A percentile compares a stretch with the other conserved stretches of the same genome.
Conservation (phyloP, 179 eudicot genomes). For the Amaranthus tricolor region DNA sequence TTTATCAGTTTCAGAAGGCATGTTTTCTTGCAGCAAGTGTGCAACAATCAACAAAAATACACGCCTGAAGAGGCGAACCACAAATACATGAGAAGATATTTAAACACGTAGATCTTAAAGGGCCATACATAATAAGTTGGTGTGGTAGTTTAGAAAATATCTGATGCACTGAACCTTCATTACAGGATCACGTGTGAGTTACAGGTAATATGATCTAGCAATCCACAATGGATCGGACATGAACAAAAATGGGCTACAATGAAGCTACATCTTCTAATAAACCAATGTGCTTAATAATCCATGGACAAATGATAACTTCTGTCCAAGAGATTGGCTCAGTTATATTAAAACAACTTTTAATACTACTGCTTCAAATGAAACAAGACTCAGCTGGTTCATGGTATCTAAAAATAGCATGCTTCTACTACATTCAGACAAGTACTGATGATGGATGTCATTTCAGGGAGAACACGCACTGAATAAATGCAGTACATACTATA, state of each 20-base stretch:
- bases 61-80: not conserved
- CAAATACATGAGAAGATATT: not conserved
- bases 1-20: slow-evolving; percentile 49
- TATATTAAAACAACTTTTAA: not conserved
- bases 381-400: not conserved
- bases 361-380: not conserved
- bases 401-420: not conserved
- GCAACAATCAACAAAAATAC: not conserved
- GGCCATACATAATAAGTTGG: not conserved
- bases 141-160: not conserved
- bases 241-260: not conserved
- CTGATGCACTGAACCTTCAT: not conserved
- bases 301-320: not conserved
- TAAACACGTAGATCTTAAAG: not conserved
- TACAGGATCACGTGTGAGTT: not conserved
- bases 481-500: not conserved
- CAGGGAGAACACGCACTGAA: not conserved
- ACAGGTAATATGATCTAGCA: not conserved
- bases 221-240: not conserved
- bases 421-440: not conserved
- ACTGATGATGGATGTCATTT: not conserved
- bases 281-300: not conserved
- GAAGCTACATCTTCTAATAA: not conserved
- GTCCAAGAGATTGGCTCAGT: not conserved
- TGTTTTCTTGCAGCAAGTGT: slow-evolving; percentile 22